These are phyloP conservation scores for Blastobotrys ciferrii DNA, from an alignment of 1,139 yeast genomes.

Conservation along the genomic window DNA sequence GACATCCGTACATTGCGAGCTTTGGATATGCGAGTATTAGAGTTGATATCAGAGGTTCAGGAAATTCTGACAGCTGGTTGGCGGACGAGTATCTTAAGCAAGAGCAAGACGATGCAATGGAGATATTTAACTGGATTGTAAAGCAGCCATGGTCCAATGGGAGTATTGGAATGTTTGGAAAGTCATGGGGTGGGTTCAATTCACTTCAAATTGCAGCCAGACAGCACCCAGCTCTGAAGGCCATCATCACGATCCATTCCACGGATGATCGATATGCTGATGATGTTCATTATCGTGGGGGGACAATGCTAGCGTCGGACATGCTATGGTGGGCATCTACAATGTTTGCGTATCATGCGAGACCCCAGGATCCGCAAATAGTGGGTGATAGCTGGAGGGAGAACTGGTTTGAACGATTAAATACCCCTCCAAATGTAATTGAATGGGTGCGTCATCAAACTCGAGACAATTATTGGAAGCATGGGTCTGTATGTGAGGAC, in stretches of 20 bases:
- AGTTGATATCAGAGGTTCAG: conserved; percentile 46
- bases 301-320: conserved; percentile 43
- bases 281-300: conserved; percentile 47
- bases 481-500: conserved; percentile 40
- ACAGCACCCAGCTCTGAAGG: conserved; percentile 45
- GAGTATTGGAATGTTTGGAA: conserved; percentile 45
- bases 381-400: conserved; percentile 42
- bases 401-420: conserved; percentile 41
- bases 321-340: conserved; percentile 50
- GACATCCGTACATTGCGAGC: conserved; percentile 47
- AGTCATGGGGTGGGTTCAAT: conserved; percentile 49
- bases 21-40: conserved; percentile 44
- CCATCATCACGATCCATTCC: conserved; percentile 43
- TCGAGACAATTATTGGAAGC: conserved; percentile 37
- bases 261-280: conserved; percentile 47
- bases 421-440: conserved; percentile 40
- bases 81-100: conserved; percentile 42
- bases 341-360: conserved; percentile 42
- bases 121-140: conserved; percentile 43
- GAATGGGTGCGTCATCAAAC: conserved; percentile 44
- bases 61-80: conserved; percentile 43
- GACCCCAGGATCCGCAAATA: conserved; percentile 41
- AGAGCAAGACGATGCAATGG: conserved; percentile 45
- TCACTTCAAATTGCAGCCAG: conserved; percentile 45
- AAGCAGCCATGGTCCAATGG: conserved; percentile 45